Base-by-base conservation (phyloP, 2,329 filamentous ascomycete species). In the Emmonsiellopsis sp. region DNA sequence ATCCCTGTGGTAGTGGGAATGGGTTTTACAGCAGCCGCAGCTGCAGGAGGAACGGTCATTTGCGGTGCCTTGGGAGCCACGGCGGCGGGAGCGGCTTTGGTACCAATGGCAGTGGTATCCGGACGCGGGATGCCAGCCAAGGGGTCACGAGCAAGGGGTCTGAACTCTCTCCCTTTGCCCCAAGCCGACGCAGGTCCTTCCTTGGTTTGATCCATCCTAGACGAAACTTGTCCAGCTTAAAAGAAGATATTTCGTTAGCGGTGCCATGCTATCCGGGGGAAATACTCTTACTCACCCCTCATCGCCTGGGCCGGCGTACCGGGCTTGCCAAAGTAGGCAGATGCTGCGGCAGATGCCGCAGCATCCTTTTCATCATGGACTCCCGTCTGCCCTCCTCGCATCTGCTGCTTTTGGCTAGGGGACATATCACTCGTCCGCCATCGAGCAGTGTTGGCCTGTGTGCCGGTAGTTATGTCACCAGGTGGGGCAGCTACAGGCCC, bases 401-500 rank as follows among this genome's bases (percentile, higher is more conserved):
- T 27, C 14, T 34, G 45, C 9, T 21, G 33, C 45, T 6, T 48
- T 48, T 37, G 45, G 4, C 17, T 11, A 0, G 31, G 5, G 7
- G 45, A 37, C 10, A n/a, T 5, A 37, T 14, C 44, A 10, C 42
- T 31, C 2, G 44, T 14, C 27, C 31, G 31, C 11, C 27, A 33
- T 32, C 2, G 2, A 14, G 43, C 3, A 14, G 31, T 14, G 32
- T 17, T 8, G 33, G 14, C 32, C 14, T 48, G 45, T 27, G 21
- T 27, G 21, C 21, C 21, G 21, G 21, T 27, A 27, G 21, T 27
- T 27, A 27, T 1, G 21, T 17, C 14, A 5, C 14, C 11, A n/a
- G 9, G 13, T 37, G 45, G 21, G 7, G 14, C 14, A 21, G 9
- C 33, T 13, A 17, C 37, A 36, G 14, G 33, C 5, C 77, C 78